Base-by-base conservation (phyloP, 1,284 basidiomycete genomes). In the Xanthoconium separans region DNA sequence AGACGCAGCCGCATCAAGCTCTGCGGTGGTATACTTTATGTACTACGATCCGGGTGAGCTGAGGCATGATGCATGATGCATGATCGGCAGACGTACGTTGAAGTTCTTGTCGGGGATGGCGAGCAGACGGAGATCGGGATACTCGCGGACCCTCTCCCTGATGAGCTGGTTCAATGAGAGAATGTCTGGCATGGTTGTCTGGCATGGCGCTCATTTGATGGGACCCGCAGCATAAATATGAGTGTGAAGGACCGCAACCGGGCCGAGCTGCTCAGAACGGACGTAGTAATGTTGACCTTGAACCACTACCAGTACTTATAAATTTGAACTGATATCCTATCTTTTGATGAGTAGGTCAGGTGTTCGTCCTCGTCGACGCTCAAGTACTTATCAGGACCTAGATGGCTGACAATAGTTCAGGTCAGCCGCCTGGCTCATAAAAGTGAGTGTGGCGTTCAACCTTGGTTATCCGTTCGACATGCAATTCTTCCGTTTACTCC, bases 401-500 rank as follows among this genome's bases (percentile, higher is more conserved):
- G 27, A 36, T 37, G 60, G 62, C 60, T 63, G 61, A 58, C 62
- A 16, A 24, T 13, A n/a, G 6, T 44, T 2, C 42, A 18, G 29
- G 61, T 63, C 63, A 62, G 61, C 61, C 61, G 41, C 61, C 29
- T 6, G 1, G 16, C 6, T 13, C 47, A 59, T 65, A 62, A 65
- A 65, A 52, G 39, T 33, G 48, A 41, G 55, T 48, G 42, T 30
- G 33, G 15, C 6, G 12, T 31, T 3, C 5, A 13, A 16, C 27
- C 22, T 3, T 8, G 12, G 30, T 37, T 48, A 36, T 2, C 33
- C 31, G 10, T 42, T 44, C 52, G 48, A 45, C 53, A 75, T 76
- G 73, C 70, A 66, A 12, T 66, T 75, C 50, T 71, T 65, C 30
- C 65, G 65, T 48, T 61, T 75, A 30, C 72, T 74, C 44, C 67